These are phyloP conservation scores for Ophiostoma novo-ulmi DNA, from an alignment of 2,329 filamentous ascomycete genomes.

Conservation along the genomic window DNA sequence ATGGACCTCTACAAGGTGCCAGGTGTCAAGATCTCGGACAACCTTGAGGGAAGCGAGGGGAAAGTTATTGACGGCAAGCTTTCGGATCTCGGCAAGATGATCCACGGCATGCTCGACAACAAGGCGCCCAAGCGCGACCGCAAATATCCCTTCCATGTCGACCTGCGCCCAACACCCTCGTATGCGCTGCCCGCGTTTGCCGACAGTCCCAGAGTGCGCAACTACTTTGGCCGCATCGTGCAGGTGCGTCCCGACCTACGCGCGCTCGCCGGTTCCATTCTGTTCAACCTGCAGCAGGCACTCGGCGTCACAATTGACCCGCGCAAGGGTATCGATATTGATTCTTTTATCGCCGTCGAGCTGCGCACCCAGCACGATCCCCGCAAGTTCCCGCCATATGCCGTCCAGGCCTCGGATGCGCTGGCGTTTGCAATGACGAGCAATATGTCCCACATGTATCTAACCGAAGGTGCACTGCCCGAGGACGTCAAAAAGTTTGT, in stretches of 20 bases:
- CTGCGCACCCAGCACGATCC: slow-evolving; percentile 37
- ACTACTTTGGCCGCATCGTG: slow-evolving; percentile 39
- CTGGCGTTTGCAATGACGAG: slow-evolving; percentile 32
- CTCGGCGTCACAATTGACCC: slow-evolving; percentile 31
- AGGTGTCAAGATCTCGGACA: slow-evolving; percentile 19
- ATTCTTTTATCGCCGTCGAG: slow-evolving; percentile 35
- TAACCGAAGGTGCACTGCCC: slow-evolving; percentile 40
- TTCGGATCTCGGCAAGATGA: slow-evolving; percentile 26
- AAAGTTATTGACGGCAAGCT: slow-evolving; percentile 30
- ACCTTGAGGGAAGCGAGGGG: slow-evolving; percentile 26
- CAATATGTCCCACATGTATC: slow-evolving; percentile 37
- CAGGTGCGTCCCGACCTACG: slow-evolving; percentile 36
- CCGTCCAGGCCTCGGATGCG: slow-evolving; percentile 34
- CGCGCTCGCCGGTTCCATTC: slow-evolving; percentile 34
- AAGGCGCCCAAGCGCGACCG: slow-evolving; percentile 31
- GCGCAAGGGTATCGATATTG: slow-evolving; percentile 27
- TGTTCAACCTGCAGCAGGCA: slow-evolving; percentile 34
- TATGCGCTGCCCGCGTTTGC: slow-evolving; percentile 35
- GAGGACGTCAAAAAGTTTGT: slow-evolving; percentile 37
- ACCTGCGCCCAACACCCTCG: slow-evolving; percentile 30
- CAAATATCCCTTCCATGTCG: slow-evolving; percentile 34
- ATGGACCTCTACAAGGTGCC: slow-evolving; percentile 30
- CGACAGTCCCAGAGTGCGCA: slow-evolving; percentile 32
- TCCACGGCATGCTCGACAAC: slow-evolving; percentile 31
- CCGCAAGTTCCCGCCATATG: slow-evolving; percentile 31